Base-by-base conservation (phyloP, 768 basidiomycete genomes). In the Psilocybe azurescens region DNA sequence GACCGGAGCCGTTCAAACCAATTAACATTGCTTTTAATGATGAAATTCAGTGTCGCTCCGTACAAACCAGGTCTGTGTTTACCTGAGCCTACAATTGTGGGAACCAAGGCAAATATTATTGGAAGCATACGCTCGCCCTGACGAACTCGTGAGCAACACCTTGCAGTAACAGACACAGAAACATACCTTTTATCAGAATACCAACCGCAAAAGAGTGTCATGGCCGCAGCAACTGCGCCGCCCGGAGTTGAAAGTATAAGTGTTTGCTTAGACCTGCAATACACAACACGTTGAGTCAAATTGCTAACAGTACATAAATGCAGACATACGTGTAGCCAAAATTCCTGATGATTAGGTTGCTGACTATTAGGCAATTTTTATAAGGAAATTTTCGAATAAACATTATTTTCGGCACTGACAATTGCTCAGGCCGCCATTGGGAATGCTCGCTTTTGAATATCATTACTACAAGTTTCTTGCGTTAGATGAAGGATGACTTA, bases 351-450 rank as follows among this genome's bases (percentile, higher is more conserved):
- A 89, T 83, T 9, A 86, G 71, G 66, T 87, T 88, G 70, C 86
- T 83, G 73, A 85, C 87, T 88, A 56, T 5, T 32, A 28, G 18
- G 4, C 28, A 14, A 39, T 28, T 2, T 59, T 30, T 39, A 28
- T 38, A 29, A 33, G 20, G 5, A 16, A 14, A 30, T 14, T 29
- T 32, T 2, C n/a, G 47, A 30, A 33, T 9, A 30, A 20, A 11
- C 11, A 24, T 7, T 38, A 13, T 30, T 2, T 20, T 44, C 18
- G 14, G 14, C 9, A 74, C 83, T 62, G 61, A 88, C 87, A 88
- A 63, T 89, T 88, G 67, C 81, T 87, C 32, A 89, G 67, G 1
- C 71, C 87, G 18, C 88, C 88, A 66, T 87, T 89, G 0, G 88
- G 87, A 36, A 89, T 84, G 65, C 85, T 89, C 58, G 86, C 88